Conservation (phyloP, 2,329 filamentous ascomycete genomes). For the Trichoderma breve region DNA sequence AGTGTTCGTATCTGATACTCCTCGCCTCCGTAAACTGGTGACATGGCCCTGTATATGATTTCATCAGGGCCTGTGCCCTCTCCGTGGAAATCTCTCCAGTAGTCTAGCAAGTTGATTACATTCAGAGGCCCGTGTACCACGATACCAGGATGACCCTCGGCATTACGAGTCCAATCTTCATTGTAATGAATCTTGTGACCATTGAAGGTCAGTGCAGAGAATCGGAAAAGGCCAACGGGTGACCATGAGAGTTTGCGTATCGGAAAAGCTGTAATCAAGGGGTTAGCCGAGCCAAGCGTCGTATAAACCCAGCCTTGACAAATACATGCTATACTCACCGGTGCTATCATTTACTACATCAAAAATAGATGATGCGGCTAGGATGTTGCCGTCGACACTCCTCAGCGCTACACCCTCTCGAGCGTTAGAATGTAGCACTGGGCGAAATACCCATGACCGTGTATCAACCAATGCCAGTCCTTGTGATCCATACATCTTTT, state of each 20-base stretch:
- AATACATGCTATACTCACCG: slow-evolving; percentile 21
- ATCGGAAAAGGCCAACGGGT: slow-evolving; percentile 65
- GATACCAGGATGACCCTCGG: slow-evolving; percentile 67
- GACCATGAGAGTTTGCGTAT: slow-evolving; percentile 43
- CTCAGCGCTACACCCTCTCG: not conserved
- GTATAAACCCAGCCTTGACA: not conserved
- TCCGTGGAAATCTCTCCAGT: slow-evolving; percentile 57
- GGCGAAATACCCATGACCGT: slow-evolving; percentile 50
- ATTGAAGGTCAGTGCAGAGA: slow-evolving; percentile 83
- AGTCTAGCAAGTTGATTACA: slow-evolving; percentile 67
- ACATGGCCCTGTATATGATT: slow-evolving; percentile 66
- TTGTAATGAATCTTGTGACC: slow-evolving; percentile 84
- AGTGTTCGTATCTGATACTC: slow-evolving; percentile 58
- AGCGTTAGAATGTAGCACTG: slow-evolving; percentile 30
- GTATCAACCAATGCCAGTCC: slow-evolving; percentile 55
- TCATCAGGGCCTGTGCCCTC: slow-evolving; percentile 31
- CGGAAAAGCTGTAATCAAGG: slow-evolving; percentile 19
- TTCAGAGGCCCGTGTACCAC: slow-evolving; percentile 82
- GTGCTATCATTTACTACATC: slow-evolving; percentile 25
- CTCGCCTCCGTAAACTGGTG: slow-evolving; percentile 69
- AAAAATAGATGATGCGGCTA: slow-evolving; percentile 23
- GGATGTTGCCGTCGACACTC: slow-evolving; percentile 20
- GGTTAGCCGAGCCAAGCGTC: not conserved
- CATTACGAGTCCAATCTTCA: slow-evolving; percentile 57
- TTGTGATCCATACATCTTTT: slow-evolving; percentile 52